Base-by-base conservation (phyloP, 768 basidiomycete genomes). In the Pulveroboletus frians region DNA sequence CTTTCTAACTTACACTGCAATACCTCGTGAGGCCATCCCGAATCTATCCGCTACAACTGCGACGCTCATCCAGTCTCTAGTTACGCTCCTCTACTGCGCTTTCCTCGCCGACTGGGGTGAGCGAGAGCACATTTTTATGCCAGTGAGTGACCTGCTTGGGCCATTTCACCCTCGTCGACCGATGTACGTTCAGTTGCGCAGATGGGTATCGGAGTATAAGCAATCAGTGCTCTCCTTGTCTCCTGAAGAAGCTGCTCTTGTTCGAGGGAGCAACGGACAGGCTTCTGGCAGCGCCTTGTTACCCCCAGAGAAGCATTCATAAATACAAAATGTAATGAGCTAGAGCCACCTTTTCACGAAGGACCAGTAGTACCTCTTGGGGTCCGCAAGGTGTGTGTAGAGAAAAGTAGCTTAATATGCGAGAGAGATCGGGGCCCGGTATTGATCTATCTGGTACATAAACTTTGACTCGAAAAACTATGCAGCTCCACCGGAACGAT, bases 381-480 rank as follows among this genome's bases (percentile, higher is more conserved):
- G 21, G n/a, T 36, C 17, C 14, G 18, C 2, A 27, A 40, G 14
- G n/a, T 39, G n/a, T 30, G 15, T 18, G 37, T 38, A 30, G 23
- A 38, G 32, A 20, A 47, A 35, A 46, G 43, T 43, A 59, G 27
- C n/a, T 29, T 53, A n/a, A 15, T 34, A n/a, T 31, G 20, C 18
- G 1, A 37, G 14, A 39, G 42, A n/a, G 30, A 18, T 9, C 23
- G 10, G 21, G 27, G 30, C 17, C n/a, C 5, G 14, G 6, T 35
- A 39, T 38, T 38, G 34, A 39, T 39, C 18, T 23, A 36, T 23
- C 20, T 67, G 59, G 56, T 71, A 49, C 44, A 71, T 57, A 61
- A 84, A 84, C 79, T 69, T 83, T 83, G 80, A 79, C 73, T 59
- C 60, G 71, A 75, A 77, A 79, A 84, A 84, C 82, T 84, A 78